Evolutionary conservation across 441 rosid species (phyloP).

Genomic region (Pelargonium australe): DNA sequence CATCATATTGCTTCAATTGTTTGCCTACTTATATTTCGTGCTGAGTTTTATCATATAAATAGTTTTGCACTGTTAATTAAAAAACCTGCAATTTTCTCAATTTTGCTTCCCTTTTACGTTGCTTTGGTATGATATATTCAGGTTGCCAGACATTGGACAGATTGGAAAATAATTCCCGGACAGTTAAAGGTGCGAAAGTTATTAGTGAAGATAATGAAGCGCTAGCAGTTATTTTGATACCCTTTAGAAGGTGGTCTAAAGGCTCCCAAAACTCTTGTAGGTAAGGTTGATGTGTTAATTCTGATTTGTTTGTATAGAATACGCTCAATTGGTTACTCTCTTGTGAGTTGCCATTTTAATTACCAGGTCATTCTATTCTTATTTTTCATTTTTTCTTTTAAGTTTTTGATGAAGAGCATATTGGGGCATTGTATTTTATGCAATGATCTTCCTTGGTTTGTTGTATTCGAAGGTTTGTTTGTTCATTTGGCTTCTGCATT

Average conservation of each 20-base stretch:
- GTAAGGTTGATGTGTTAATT: conserved; percentile 30
- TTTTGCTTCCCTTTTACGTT: neutral
- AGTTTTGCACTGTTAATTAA: neutral
- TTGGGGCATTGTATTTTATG: neutral
- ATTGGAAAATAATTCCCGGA: conserved; percentile 74
- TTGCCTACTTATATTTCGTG: neutral
- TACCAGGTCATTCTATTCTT: neutral
- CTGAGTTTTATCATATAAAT: neutral
- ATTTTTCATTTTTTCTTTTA: neutral
- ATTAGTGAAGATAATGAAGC: conserved; percentile 77
- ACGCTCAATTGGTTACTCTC: neutral
- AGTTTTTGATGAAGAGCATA: neutral
- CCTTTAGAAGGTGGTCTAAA: conserved; percentile 69
- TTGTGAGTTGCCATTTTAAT: neutral
- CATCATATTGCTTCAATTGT: neutral
- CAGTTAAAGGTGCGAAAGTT: conserved; percentile 79
- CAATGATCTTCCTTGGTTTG: neutral
- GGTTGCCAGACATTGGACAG: conserved; percentile 62
- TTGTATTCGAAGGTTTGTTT: conserved; percentile 4
- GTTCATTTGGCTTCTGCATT: neutral
- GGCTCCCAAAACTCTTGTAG: conserved; percentile 48
- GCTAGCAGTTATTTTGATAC: conserved; percentile 50
- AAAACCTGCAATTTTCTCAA: neutral
- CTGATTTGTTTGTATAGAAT: neutral
- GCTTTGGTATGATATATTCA: conserved; percentile 23